Conservation (phyloP, 1,284 basidiomycete species). For the Termitomyces sp. region DNA sequence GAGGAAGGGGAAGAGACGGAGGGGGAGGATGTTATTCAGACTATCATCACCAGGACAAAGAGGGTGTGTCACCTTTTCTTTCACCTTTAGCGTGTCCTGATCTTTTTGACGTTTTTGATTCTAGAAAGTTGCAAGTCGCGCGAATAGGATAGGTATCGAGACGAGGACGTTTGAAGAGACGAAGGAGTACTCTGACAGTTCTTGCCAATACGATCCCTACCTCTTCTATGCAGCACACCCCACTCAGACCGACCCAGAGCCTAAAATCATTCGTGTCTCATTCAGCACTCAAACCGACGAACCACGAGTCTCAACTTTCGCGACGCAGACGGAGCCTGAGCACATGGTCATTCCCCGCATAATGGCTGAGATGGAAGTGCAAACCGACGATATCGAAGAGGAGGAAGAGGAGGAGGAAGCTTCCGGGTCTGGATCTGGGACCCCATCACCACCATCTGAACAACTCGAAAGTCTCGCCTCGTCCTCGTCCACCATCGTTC, state of each 20-base stretch:
- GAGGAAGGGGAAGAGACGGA: slow-evolving; percentile 58
- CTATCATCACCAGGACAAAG: slow-evolving; percentile 76
- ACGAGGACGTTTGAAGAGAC: slow-evolving; percentile 56
- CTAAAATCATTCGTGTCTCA: slow-evolving; percentile 14
- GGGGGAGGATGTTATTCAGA: slow-evolving; percentile 73
- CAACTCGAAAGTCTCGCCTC: slow-evolving; percentile 57
- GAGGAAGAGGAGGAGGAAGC: slow-evolving; percentile 18
- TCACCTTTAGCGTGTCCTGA: too few species aligned
- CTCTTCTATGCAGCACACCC: slow-evolving; percentile 43
- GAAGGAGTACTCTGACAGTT: slow-evolving; percentile 67
- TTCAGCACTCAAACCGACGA: slow-evolving; percentile 37
- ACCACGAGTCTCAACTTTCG: slow-evolving; percentile 17
- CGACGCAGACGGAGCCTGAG: slow-evolving; percentile 29
- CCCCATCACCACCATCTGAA: slow-evolving; percentile 30
- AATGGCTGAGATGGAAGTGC: slow-evolving; percentile 51
- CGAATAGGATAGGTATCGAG: slow-evolving; percentile 40
- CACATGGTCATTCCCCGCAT: slow-evolving; percentile 29
- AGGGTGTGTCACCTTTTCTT: slow-evolving; percentile 48
- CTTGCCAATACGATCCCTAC: slow-evolving; percentile 57
- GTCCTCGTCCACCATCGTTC: slow-evolving; percentile 64
- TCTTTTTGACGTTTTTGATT: background rate
- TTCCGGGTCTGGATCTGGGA: slow-evolving; percentile 26
- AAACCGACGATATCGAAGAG: slow-evolving; percentile 50
- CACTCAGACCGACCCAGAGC: slow-evolving; percentile 39
- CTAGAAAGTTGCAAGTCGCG: slow-evolving; percentile 62